These are phyloP conservation scores for Daldinia bambusicola DNA, from an alignment of 495 filamentous ascomycete species.

Conservation along the genomic window DNA sequence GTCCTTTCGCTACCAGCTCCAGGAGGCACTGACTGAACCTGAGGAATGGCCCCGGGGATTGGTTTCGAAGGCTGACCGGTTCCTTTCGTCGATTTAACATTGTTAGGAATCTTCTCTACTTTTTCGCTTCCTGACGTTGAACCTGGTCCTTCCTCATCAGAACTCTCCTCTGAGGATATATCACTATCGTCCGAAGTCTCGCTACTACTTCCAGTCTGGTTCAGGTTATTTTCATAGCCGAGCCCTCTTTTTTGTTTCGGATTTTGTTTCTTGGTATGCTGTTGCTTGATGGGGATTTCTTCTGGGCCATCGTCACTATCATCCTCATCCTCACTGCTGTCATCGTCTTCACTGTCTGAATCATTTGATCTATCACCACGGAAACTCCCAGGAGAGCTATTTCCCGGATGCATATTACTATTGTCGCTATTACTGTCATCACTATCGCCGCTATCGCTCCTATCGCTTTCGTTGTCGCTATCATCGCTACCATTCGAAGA, in stretches of 20 bases:
- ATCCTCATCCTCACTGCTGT: constrained; percentile 15
- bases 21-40: constrained; percentile 38
- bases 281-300: constrained; percentile 37
- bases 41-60: background rate
- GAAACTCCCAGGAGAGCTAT: background rate
- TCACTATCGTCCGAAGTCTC: constrained; percentile 15
- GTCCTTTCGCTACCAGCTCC: constrained; percentile 52
- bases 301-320: constrained; percentile 45
- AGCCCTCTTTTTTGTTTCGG: constrained; percentile 4
- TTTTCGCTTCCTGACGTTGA: constrained; percentile 20
- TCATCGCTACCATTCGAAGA: constrained; percentile 23
- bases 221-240: background rate
- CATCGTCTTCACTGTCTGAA: constrained; percentile 25
- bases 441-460: constrained; percentile 15
- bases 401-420: background rate
- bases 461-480: constrained; percentile 11
- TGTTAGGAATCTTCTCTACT: background rate
- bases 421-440: too few species aligned
- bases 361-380: constrained; percentile 19
- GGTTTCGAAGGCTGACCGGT: background rate
- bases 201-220: constrained; percentile 6
- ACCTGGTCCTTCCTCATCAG: constrained; percentile 22
- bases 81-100: background rate
- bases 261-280: constrained; percentile 44
- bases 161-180: constrained; percentile 30